phyloP scores from a whole-genome alignment of 2,329 filamentous ascomycete genomes.

The Bipolaris oryzae region DNA sequence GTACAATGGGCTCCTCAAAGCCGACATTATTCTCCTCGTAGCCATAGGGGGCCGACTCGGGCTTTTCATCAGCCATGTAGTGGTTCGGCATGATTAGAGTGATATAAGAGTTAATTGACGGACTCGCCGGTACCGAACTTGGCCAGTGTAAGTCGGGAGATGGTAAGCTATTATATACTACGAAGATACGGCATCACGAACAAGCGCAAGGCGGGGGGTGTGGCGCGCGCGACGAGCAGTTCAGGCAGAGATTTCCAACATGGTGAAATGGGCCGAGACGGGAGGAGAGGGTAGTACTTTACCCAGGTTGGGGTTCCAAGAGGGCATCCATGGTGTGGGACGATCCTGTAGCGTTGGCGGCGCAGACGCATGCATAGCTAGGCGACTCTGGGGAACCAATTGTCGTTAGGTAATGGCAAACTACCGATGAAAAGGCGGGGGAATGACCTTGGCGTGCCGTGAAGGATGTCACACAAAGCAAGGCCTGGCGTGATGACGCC shows the following conservation, averaged over 20 bases:
- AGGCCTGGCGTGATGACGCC: conserved; percentile 3
- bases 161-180: conserved; percentile 13
- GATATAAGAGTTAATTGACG: neutral
- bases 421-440: conserved; percentile 20
- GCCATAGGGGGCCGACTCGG: conserved; percentile 20
- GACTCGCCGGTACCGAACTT: conserved; percentile 9
- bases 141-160: neutral
- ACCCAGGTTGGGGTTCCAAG: conserved; percentile 4
- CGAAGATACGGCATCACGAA: conserved; percentile 1
- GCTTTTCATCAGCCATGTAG: conserved; percentile 35
- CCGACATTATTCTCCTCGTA: conserved; percentile 22
- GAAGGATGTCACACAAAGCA: conserved; percentile 8
- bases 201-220: neutral
- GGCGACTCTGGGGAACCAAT: conserved; percentile 32
- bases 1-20: conserved; percentile 34
- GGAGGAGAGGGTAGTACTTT: neutral
- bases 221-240: neutral
- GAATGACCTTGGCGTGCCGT: conserved; percentile 7
- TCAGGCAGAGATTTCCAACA: conserved; percentile 22
- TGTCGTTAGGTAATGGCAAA: conserved; percentile 27
- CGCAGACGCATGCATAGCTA: conserved; percentile 8
- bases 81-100: conserved; percentile 31
- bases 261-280: conserved; percentile 8
- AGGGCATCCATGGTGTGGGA: conserved; percentile 8
- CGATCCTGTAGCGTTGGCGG: conserved; percentile 2